Evolutionary conservation across 768 basidiomycete genomes (phyloP).

Genomic region (Psilocybe tampanensis): DNA sequence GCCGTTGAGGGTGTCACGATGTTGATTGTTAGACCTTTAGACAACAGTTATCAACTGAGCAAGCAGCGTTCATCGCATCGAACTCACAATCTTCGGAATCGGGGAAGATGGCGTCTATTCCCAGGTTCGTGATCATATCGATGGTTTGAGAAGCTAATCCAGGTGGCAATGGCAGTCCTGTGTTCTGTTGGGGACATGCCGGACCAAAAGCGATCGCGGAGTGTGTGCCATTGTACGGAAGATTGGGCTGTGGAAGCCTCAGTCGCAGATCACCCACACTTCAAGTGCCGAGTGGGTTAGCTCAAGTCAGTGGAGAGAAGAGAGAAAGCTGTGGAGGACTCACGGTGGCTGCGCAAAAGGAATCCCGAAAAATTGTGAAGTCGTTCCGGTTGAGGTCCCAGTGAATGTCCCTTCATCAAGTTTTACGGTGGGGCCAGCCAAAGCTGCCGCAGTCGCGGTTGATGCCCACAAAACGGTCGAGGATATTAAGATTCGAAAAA

Average conservation of each 20-base stretch:
- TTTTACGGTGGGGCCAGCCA: slow-evolving; percentile 10
- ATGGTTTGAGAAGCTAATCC: slow-evolving; percentile 37
- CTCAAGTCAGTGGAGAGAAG: neutral
- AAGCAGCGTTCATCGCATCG: neutral
- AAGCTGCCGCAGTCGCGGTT: neutral
- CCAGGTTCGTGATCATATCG: slow-evolving; percentile 34
- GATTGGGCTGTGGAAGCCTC: slow-evolving; percentile 40
- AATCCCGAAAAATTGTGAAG: slow-evolving; percentile 51
- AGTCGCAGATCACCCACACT: slow-evolving; percentile 43
- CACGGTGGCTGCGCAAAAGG: slow-evolving; percentile 62
- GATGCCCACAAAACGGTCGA: too few species aligned
- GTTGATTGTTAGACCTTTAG: slow-evolving; percentile 28
- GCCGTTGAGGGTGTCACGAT: slow-evolving; percentile 47
- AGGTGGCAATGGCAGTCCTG: slow-evolving; percentile 34
- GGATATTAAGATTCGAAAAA: neutral
- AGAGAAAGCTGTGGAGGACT: slow-evolving; percentile 23
- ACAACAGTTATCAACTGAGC: neutral
- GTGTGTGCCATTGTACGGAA: slow-evolving; percentile 38
- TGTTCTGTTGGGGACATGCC: slow-evolving; percentile 49
- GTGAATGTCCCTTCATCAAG: slow-evolving; percentile 48
- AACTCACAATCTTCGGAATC: slow-evolving; percentile 48
- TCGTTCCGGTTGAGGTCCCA: slow-evolving; percentile 37
- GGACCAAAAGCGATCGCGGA: slow-evolving; percentile 43
- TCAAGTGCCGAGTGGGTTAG: neutral
- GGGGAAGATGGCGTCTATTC: slow-evolving; percentile 32